Percentiles rank a stretch among this genome's conserved stretches.
Conservation (phyloP, 2,329 filamentous ascomycete species). For the Colletotrichum tanaceti region DNA sequence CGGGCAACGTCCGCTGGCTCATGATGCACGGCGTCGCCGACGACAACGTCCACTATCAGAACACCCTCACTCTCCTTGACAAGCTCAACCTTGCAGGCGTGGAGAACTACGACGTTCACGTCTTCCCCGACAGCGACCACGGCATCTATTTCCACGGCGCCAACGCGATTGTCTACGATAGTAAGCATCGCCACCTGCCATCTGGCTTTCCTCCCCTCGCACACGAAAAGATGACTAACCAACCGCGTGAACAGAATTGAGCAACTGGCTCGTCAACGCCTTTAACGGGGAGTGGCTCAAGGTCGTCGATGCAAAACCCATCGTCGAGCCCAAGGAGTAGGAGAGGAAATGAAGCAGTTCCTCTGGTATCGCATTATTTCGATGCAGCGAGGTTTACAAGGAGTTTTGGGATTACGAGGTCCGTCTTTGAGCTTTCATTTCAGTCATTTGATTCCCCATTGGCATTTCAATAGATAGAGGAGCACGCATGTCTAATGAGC, state of each 20-base stretch:
- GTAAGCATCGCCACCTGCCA: constrained; percentile 66
- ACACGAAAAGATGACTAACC: not conserved
- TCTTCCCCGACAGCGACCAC: constrained; percentile 97
- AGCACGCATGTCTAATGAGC: not conserved
- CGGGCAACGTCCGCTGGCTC: constrained; percentile 85
- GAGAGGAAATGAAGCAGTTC: constrained; percentile 3
- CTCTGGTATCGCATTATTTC: not conserved
- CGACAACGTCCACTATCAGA: constrained; percentile 98
- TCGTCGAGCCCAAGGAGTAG: constrained; percentile 44
- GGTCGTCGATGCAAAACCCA: constrained; percentile 62
- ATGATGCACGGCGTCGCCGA: constrained; percentile 97
- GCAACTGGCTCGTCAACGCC: constrained; percentile 93
- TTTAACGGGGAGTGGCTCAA: constrained; percentile 96
- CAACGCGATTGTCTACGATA: constrained; percentile 90
- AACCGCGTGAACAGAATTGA: constrained; percentile 68
- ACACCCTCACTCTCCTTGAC: constrained; percentile 88
- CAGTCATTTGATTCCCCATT: not conserved
- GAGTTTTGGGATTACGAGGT: not conserved
- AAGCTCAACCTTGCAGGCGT: constrained; percentile 83
- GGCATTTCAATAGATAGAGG: not conserved
- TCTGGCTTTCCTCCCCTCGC: constrained; percentile 23
- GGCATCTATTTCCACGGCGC: constrained; percentile 95
- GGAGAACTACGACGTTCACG: constrained; percentile 95
- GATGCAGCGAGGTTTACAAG: not conserved
- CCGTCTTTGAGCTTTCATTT: not conserved